A percentile compares a stretch with the other conserved stretches of the same genome.
Evolutionary conservation across 1,139 yeast genomes (phyloP).

Genomic region (Taiozyma sp.): DNA sequence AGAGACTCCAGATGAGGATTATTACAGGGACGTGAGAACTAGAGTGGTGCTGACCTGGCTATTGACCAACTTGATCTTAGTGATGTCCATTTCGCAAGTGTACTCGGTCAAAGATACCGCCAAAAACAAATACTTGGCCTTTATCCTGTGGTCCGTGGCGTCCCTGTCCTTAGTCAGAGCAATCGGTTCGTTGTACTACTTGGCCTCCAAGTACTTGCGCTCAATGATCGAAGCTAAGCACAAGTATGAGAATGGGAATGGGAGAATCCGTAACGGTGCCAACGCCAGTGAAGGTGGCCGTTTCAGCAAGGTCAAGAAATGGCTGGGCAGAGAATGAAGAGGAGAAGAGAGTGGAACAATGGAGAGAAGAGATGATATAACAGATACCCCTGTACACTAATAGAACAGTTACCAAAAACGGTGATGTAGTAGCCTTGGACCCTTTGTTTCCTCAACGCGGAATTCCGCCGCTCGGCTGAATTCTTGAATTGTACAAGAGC

Average conservation of each 20-base stretch:
- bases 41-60: constrained; percentile 93
- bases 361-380: background rate
- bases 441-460: too few relatives aligned
- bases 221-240: constrained; percentile 32
- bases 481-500: too few relatives aligned
- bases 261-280: background rate
- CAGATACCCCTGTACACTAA: background rate
- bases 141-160: constrained; percentile 90
- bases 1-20: constrained; percentile 67
- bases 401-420: background rate
- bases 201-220: constrained; percentile 39
- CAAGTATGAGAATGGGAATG: constrained; percentile 27
- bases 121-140: constrained; percentile 70
- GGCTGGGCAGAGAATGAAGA: background rate
- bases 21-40: constrained; percentile 90
- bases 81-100: constrained; percentile 83
- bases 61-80: constrained; percentile 69
- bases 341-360: background rate
- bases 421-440: too few relatives aligned
- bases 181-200: constrained; percentile 65
- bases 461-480: too few relatives aligned
- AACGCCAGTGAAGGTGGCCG: background rate
- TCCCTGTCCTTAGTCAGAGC: constrained; percentile 75
- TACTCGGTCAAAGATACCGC: constrained; percentile 58
- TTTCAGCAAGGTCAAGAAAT: background rate